Base-by-base conservation (phyloP, 768 basidiomycete genomes). In the Xerocomellus intermedius region DNA sequence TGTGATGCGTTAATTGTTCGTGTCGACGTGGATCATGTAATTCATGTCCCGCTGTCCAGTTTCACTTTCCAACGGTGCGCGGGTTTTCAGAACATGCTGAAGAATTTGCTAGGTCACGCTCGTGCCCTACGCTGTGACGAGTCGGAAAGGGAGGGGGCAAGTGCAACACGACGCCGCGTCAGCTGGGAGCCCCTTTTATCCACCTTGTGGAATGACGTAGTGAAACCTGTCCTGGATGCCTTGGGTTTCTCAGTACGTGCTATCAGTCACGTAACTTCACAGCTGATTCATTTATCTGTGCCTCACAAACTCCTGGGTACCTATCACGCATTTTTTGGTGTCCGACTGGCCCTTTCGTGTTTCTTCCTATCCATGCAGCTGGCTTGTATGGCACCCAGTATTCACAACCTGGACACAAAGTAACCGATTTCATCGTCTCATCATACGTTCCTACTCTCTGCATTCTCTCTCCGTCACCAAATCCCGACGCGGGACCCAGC, bases 231-330 rank as follows among this genome's bases (percentile, higher is more conserved):
- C 16, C 41, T 53, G 16, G 45, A 56, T 24, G 36, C 44, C 7
- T 28, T 56, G 14, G 45, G 19, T 10, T 30, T 47, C 5, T 28
- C 35, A n/a, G 55, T 48, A 42, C 13, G 49, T 42, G n/a, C 6
- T n/a, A 5, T 28, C 2, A 16, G 21, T 21, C 22, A 5, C 8
- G 2, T 30, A 32, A 35, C 8, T 33, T 13, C 26, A 16, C 19
- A 2, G 7, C 24, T 5, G 12, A 17, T 26, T 19, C 6, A 13
- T 7, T 50, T 47, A 30, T 41, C 21, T 14, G 13, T 5, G 9
- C 8, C 52, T 73, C 9, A 36, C 14, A 38, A n/a, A 10, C 9
- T 38, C 36, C 17, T n/a, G 36, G 17, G 36, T 17, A 37, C 36
- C 17, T 17, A 8, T n/a, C 17, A 8, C 36, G 36, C 17, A 37